Base-by-base conservation (phyloP, 208 protist genomes). In the Leishmania aethiopica region DNA sequence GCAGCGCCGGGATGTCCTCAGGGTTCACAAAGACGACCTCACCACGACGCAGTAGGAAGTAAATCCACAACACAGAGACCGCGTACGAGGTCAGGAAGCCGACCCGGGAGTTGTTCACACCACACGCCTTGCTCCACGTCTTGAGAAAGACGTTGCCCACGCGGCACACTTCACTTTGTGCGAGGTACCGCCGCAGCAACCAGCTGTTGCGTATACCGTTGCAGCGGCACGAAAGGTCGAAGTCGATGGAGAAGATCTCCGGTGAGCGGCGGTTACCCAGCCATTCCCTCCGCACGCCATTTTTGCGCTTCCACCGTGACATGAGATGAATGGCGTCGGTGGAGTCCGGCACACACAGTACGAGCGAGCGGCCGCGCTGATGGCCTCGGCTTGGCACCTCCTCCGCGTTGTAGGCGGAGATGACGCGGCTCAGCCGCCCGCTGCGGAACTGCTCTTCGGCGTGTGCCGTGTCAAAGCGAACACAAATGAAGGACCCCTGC, bases 31-130 rank as follows among this genome's bases (percentile, higher is more conserved):
- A 97, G 6, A 51, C 45, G 0, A 85, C 90, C 22, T 71, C 76
- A 2, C 76, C 84, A 40, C 42, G 66, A 28, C 77, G 82, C 8
- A 97, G 77, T 25, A 98, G 89, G 60, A 89, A 98, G 83, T 93
- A 89, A 10, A 97, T 81, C 91, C 93, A 97, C 77, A 98, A 62
- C 49, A 94, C 81, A 22, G 70, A 93, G 32, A 97, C 47, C 10
- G 93, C 91, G 76, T 98, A 98, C 5, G 90, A 93, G 2, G 93
- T 96, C 35, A 98, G 85, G 80, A 88, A 97, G 59, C 95, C 95
- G 32, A 79, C 49, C 8, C 85, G 69, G 17, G 92, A 90, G 88
- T 97, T 93, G 86, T 96, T 96, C 28, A 98, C 84, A 0, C 93
- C 91, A 49, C 82, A 82, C 45, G 80, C 37, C 79, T 98, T 97